phyloP scores from a whole-genome alignment of 805 yeast genomes.

The Naumovozyma castellii region DNA sequence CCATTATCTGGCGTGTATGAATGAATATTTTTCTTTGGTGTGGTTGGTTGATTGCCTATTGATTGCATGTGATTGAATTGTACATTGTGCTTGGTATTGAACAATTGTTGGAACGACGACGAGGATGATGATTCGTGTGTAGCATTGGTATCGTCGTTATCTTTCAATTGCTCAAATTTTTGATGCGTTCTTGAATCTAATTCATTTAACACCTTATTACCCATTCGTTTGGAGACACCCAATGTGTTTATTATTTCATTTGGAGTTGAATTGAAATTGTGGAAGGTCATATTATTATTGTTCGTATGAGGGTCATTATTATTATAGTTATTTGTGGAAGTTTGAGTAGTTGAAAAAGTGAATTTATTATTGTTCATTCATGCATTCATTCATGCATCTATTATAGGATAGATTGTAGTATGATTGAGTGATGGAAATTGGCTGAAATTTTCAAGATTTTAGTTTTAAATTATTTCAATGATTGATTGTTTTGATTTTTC shows the following conservation, averaged over 20 bases:
- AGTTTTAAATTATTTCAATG: too few relatives aligned
- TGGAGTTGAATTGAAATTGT: slow-evolving; percentile 1
- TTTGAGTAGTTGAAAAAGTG: too few relatives aligned
- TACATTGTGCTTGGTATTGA: slow-evolving; percentile 15
- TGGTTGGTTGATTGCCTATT: slow-evolving; percentile 20
- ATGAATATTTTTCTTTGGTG: slow-evolving; percentile 8
- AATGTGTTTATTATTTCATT: slow-evolving; percentile 8
- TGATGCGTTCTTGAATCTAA: slow-evolving; percentile 28
- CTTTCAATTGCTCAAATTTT: slow-evolving; percentile 11
- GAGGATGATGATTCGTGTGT: neutral
- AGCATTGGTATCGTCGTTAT: neutral
- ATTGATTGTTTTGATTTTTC: too few relatives aligned
- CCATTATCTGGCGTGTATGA: slow-evolving; percentile 1
- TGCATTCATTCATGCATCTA: too few relatives aligned
- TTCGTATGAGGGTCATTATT: neutral
- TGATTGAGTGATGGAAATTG: too few relatives aligned
- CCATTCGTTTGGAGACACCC: slow-evolving; percentile 29
- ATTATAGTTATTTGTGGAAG: slow-evolving; percentile 6
- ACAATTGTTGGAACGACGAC: slow-evolving; percentile 4
- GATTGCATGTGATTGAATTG: slow-evolving; percentile 29
- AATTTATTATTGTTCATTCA: too few relatives aligned
- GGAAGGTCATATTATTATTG: slow-evolving; percentile 9
- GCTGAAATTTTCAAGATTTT: too few relatives aligned
- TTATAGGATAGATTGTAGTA: too few relatives aligned
- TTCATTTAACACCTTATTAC: slow-evolving; percentile 29